These are phyloP conservation scores for Schizochytrium sp. DNA, from an alignment of 108 stramenopile species.

Conservation along the genomic window DNA sequence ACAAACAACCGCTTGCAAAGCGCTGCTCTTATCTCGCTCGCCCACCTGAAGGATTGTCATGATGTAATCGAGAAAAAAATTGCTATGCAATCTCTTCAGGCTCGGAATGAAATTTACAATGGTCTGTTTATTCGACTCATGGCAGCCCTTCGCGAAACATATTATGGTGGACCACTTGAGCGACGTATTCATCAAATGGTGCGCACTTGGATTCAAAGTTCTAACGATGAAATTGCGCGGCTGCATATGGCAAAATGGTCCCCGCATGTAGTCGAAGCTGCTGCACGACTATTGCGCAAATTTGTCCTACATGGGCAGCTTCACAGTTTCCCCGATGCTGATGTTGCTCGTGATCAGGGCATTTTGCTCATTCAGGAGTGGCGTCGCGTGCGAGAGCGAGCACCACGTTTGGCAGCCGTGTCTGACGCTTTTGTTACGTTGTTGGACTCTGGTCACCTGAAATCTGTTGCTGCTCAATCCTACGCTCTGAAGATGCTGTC, in stretches of 20 bases:
- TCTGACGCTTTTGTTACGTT: constrained; percentile 33
- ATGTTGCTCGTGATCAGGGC: constrained; percentile 39
- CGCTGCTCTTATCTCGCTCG: constrained; percentile 20
- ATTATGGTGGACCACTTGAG: constrained; percentile 2
- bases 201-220: not conserved
- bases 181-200: constrained; percentile 50
- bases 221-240: not conserved
- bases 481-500: constrained; percentile 54
- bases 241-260: constrained; percentile 16
- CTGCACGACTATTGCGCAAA: constrained; percentile 39
- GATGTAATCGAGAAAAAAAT: constrained; percentile 49
- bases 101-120: constrained; percentile 24
- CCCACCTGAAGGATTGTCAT: not conserved
- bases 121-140: constrained; percentile 25
- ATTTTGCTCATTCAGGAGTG: constrained; percentile 49
- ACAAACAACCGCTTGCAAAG: not conserved
- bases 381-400: not conserved
- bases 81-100: constrained; percentile 48
- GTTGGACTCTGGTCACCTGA: constrained; percentile 51
- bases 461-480: constrained; percentile 21
- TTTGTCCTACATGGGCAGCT: constrained; percentile 30
- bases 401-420: not conserved
- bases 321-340: constrained; percentile 1
- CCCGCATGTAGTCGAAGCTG: constrained; percentile 11
- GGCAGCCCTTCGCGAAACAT: constrained; percentile 11